Evolutionary conservation across 495 filamentous ascomycete species (phyloP).

Genomic region (Bathelium albidoporum): DNA sequence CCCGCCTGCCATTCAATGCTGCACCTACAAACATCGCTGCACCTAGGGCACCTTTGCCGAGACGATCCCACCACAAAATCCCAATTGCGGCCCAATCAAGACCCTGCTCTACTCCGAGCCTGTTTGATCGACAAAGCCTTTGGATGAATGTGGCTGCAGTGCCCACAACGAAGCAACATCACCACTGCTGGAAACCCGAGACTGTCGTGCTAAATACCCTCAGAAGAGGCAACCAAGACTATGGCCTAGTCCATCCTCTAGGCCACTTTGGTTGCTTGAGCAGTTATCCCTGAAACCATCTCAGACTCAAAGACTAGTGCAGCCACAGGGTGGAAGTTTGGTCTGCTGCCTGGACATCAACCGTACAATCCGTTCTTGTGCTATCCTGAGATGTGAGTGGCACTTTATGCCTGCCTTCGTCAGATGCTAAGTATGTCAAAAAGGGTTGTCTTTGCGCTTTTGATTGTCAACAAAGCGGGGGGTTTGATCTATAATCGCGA

Average conservation of each 20-base stretch:
- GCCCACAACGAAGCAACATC: too few species aligned
- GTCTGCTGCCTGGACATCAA: not conserved
- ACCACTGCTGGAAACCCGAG: too few species aligned
- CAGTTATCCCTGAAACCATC: too few species aligned
- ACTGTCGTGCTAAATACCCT: too few species aligned
- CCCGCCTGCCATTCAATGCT: not conserved
- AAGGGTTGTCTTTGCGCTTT: slow-evolving; percentile 86
- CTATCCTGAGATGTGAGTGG: not conserved
- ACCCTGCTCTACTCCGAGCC: not conserved
- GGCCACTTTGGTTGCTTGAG: too few species aligned
- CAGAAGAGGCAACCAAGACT: too few species aligned
- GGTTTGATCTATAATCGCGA: slow-evolving; percentile 91
- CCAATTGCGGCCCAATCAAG: not conserved
- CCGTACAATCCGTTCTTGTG: not conserved
- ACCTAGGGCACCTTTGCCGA: not conserved
- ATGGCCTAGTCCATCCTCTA: too few species aligned
- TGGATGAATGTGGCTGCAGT: too few species aligned
- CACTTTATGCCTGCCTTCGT: too few species aligned
- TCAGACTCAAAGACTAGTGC: too few species aligned
- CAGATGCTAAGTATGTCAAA: too few species aligned
- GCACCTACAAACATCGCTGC: not conserved
- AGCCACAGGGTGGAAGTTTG: too few species aligned
- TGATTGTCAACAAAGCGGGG: slow-evolving; percentile 97
- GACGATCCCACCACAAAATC: not conserved
- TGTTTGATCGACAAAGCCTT: not conserved